Percentiles rank a stretch among this genome's conserved stretches.
Conservation (phyloP, 306 rosid species). For the Mucuna pruriens region DNA sequence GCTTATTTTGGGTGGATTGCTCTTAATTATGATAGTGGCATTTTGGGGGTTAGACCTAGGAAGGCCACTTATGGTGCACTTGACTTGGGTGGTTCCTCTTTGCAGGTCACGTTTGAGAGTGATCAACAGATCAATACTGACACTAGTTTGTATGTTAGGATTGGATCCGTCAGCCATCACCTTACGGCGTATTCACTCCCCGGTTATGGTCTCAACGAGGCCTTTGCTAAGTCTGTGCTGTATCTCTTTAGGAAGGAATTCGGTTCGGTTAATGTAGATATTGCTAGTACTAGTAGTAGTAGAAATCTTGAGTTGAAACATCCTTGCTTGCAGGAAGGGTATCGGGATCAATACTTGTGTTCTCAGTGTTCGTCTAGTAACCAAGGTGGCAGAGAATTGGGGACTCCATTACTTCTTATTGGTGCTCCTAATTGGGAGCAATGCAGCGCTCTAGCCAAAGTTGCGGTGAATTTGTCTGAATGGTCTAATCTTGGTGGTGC, state of each 20-base stretch:
- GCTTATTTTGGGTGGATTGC: slow-evolving; percentile 98
- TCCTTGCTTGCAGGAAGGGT: slow-evolving; percentile 94
- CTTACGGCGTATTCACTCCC: slow-evolving; percentile 88
- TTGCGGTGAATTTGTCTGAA: slow-evolving; percentile 81
- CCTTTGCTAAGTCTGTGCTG: slow-evolving; percentile 83
- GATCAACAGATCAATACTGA: slow-evolving; percentile 56
- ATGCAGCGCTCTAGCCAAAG: slow-evolving; percentile 74
- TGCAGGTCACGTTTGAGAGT: slow-evolving; percentile 97
- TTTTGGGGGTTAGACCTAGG: slow-evolving; percentile 72
- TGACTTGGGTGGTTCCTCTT: slow-evolving; percentile 93
- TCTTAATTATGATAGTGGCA: slow-evolving; percentile 70
- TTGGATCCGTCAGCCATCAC: slow-evolving; percentile 83
- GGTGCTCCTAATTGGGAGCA: slow-evolving; percentile 92
- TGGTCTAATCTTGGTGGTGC: slow-evolving; percentile 64
- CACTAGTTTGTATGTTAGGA: slow-evolving; percentile 75
- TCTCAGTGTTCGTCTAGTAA: slow-evolving; percentile 55
- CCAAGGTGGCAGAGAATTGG: slow-evolving; percentile 50
- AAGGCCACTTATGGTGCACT: slow-evolving; percentile 88
- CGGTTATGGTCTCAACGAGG: slow-evolving; percentile 90
- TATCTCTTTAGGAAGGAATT: slow-evolving; percentile 59
- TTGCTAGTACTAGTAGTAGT: slow-evolving; percentile 43
- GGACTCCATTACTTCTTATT: slow-evolving; percentile 55
- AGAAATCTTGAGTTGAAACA: slow-evolving; percentile 66
- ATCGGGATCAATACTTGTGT: slow-evolving; percentile 67
- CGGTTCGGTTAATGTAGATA: slow-evolving; percentile 45